These are phyloP conservation scores for Naganishia cerealis DNA, from an alignment of 1,284 basidiomycete genomes.

Conservation along the genomic window DNA sequence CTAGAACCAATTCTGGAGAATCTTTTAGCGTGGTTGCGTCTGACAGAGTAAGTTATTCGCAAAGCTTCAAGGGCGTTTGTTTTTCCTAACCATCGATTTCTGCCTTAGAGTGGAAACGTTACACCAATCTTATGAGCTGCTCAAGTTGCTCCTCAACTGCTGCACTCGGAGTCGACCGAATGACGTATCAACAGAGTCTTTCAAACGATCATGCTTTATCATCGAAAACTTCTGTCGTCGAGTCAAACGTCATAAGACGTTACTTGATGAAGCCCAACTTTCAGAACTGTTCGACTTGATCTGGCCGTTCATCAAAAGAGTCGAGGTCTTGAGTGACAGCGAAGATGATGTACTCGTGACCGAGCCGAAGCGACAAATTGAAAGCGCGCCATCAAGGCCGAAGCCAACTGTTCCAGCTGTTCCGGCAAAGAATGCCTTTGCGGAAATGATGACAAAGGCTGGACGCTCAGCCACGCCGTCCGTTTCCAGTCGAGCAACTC, in stretches of 20 bases:
- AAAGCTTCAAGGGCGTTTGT: neutral
- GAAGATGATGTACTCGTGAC: constrained; percentile 40
- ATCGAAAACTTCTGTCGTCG: constrained; percentile 52
- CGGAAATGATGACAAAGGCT: constrained; percentile 50
- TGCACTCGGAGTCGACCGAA: constrained; percentile 60
- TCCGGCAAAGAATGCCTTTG: constrained; percentile 45
- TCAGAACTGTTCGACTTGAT: constrained; percentile 53
- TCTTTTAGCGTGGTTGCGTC: constrained; percentile 77
- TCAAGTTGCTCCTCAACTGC: constrained; percentile 72
- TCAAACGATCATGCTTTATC: constrained; percentile 47
- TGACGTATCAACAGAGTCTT: constrained; percentile 55
- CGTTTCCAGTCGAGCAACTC: constrained; percentile 16
- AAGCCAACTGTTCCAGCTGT: constrained; percentile 9
- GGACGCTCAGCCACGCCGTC: constrained; percentile 29
- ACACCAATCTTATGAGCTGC: constrained; percentile 78
- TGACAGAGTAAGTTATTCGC: constrained; percentile 65
- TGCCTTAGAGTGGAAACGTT: constrained; percentile 66
- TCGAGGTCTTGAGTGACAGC: constrained; percentile 48
- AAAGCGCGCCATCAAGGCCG: constrained; percentile 39
- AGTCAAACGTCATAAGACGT: constrained; percentile 46
- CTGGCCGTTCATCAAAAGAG: constrained; percentile 42
- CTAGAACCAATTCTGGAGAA: constrained; percentile 75
- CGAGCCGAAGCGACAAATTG: constrained; percentile 39
- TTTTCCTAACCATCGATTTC: neutral
- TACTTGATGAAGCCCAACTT: constrained; percentile 50